Evolutionary conservation across 164 flowering plant genomes (phyloP).

Genomic region (Aristolochia contorta): DNA sequence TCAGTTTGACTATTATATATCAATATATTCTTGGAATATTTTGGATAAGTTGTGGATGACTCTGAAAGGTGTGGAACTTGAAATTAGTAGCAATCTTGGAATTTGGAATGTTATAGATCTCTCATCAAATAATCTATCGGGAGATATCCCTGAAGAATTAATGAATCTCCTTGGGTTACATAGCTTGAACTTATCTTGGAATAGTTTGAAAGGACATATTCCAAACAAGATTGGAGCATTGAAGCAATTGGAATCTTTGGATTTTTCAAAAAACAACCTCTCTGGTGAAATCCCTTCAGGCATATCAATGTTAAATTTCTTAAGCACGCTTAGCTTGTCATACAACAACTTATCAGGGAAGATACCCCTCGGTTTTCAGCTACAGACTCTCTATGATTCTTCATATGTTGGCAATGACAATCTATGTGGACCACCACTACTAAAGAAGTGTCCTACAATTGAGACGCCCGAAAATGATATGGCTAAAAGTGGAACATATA

Average conservation of each 20-base stretch:
- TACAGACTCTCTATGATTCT: too few relatives aligned
- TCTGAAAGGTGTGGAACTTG: slow-evolving; percentile 5
- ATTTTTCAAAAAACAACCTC: too few relatives aligned
- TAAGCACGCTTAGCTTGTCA: slow-evolving; percentile 16
- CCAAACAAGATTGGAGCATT: too few relatives aligned
- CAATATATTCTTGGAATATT: too few relatives aligned
- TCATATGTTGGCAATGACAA: too few relatives aligned
- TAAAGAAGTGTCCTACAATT: too few relatives aligned
- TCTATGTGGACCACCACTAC: too few relatives aligned
- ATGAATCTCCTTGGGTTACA: slow-evolving; percentile 5
- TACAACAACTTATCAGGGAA: slow-evolving; percentile 12
- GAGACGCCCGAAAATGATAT: too few relatives aligned
- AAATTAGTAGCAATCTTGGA: slow-evolving; percentile 1
- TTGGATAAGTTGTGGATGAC: neutral
- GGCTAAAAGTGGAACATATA: too few relatives aligned
- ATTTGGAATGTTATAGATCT: slow-evolving; percentile 5
- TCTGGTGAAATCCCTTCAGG: slow-evolving; percentile 11
- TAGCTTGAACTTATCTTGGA: slow-evolving; percentile 1
- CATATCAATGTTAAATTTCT: slow-evolving; percentile 3
- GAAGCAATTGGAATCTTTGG: too few relatives aligned
- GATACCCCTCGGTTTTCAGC: slow-evolving; percentile 15
- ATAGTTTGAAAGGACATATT: slow-evolving; percentile 6
- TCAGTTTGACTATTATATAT: neutral
- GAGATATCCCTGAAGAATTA: slow-evolving; percentile 7
- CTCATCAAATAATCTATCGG: too few relatives aligned